Evolutionary conservation across 805 yeast species (phyloP), one percentile per base, ranked within the genome.

Genomic region (Helenozyma baotianmanensis): DNA sequence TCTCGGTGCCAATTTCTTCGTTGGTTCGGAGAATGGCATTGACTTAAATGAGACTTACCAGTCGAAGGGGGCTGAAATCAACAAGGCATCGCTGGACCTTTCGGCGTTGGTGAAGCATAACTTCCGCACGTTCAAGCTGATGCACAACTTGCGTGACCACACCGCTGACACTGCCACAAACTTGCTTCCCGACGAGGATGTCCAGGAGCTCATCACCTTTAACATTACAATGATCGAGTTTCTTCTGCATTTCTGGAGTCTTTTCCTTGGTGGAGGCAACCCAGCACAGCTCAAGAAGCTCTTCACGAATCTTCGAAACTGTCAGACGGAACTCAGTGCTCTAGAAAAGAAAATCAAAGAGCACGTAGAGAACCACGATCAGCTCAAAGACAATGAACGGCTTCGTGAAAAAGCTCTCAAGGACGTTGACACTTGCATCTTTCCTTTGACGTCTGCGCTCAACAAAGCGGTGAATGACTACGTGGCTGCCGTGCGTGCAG

Each of bases 111-210:
- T 77, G n/a, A 67, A 70, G 42, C 59, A 62, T 26, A 78, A 76
- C 45, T 65, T 78, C 11, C 72, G 75, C 34, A 79, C 76, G 42
- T 72, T 75, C 9, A 68, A 64, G 29, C 75, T 48, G 37, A 34
- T 43, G 17, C 38, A 47, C 32, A 40, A 36, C 23, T 29, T 43
- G 23, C 47, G 38, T 23, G 58, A 48, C 10, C 16, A 31, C 14
- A 18, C 21, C n/a, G 34, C 30, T 23, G 19, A 32, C 3, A n/a
- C 33, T 1, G 43, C 39, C 18, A 37, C 44, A 54, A 51, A 60
- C 63, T 22, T 72, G 66, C 70, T 71, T 49, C 42, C 45, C 32
- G 49, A 38, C 4, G 34, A 42, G 8, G 33, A 47, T 8, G 47
- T 51, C 5, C 65, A 63, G 36, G 67, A 62, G 27, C 55, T 66